Evolutionary conservation across 1,284 basidiomycete species (phyloP).

Genomic region (Sporisorium scitamineum): DNA sequence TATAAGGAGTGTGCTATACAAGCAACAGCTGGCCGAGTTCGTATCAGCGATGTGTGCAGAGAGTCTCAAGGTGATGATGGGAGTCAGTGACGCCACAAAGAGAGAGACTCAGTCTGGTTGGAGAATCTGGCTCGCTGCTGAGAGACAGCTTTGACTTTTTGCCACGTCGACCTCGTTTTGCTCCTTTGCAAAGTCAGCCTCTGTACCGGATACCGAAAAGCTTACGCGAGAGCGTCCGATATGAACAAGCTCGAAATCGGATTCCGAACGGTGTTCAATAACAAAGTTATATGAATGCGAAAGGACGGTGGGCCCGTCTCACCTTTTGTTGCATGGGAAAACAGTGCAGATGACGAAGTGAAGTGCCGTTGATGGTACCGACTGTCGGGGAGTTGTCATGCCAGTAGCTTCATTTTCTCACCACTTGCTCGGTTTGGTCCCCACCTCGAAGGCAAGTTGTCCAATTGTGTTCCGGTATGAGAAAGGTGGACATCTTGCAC

Average conservation of each 20-base stretch:
- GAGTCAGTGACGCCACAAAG: neutral
- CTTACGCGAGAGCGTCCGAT: slow-evolving; percentile 12
- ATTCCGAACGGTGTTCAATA: slow-evolving; percentile 13
- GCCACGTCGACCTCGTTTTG: neutral
- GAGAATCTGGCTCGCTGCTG: neutral
- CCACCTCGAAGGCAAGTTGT: neutral
- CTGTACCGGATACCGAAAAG: slow-evolving; percentile 15
- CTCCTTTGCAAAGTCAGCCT: neutral
- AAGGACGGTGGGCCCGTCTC: neutral
- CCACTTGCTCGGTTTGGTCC: neutral
- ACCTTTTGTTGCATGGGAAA: neutral
- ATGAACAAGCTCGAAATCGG: slow-evolving; percentile 17
- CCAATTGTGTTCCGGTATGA: slow-evolving; percentile 4
- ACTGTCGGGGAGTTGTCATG: slow-evolving; percentile 5
- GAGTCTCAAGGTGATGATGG: slow-evolving; percentile 3
- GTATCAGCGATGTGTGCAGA: neutral
- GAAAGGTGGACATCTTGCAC: neutral
- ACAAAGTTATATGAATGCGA: slow-evolving; percentile 1
- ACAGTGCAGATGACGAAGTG: neutral
- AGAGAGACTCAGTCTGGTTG: neutral
- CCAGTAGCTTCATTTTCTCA: neutral
- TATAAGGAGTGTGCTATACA: neutral
- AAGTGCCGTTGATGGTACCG: neutral
- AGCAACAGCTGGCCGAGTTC: neutral
- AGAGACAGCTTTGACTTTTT: neutral